phyloP scores from a whole-genome alignment of 495 filamentous ascomycete genomes.

The Pseudomonodictys pantanalensis region DNA sequence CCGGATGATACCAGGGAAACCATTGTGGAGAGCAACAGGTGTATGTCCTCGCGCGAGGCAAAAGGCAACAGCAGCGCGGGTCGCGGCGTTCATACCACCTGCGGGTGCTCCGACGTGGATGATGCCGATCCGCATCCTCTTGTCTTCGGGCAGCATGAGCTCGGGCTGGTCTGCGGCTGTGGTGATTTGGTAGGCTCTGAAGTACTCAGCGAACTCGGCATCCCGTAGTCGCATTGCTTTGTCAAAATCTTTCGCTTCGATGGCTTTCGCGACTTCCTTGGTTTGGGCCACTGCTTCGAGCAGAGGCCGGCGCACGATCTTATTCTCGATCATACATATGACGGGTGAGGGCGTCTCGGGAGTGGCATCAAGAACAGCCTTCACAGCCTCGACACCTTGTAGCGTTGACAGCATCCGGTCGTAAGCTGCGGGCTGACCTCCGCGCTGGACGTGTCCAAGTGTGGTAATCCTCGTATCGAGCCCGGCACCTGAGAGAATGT shows the following conservation, averaged over 20 bases:
- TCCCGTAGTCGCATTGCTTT: slow-evolving; percentile 83
- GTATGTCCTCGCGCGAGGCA: slow-evolving; percentile 91
- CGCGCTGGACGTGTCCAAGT: slow-evolving; percentile 92
- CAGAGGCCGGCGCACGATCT: slow-evolving; percentile 84
- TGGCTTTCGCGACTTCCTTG: slow-evolving; percentile 75
- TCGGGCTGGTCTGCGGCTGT: slow-evolving; percentile 66
- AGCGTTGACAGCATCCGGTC: slow-evolving; percentile 91
- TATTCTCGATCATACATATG: slow-evolving; percentile 96
- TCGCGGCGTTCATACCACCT: slow-evolving; percentile 98
- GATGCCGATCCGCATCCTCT: slow-evolving; percentile 91
- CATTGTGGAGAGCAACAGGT: slow-evolving; percentile 90
- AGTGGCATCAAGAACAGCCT: slow-evolving; percentile 87
- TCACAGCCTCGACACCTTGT: slow-evolving; percentile 94
- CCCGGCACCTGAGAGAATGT: slow-evolving; percentile 73
- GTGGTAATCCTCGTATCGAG: slow-evolving; percentile 95
- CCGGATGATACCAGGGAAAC: slow-evolving; percentile 89
- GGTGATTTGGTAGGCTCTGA: slow-evolving; percentile 83
- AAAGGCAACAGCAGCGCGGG: slow-evolving; percentile 92
- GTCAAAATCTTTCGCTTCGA: slow-evolving; percentile 77
- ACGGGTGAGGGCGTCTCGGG: slow-evolving; percentile 89
- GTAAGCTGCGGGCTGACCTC: slow-evolving; percentile 87
- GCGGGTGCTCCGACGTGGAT: slow-evolving; percentile 97
- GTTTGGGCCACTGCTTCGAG: slow-evolving; percentile 85
- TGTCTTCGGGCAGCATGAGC: slow-evolving; percentile 63
- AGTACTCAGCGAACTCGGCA: slow-evolving; percentile 91